phyloP scores from a whole-genome alignment of 306 rosid species.

The Prinsepia uniflora region DNA sequence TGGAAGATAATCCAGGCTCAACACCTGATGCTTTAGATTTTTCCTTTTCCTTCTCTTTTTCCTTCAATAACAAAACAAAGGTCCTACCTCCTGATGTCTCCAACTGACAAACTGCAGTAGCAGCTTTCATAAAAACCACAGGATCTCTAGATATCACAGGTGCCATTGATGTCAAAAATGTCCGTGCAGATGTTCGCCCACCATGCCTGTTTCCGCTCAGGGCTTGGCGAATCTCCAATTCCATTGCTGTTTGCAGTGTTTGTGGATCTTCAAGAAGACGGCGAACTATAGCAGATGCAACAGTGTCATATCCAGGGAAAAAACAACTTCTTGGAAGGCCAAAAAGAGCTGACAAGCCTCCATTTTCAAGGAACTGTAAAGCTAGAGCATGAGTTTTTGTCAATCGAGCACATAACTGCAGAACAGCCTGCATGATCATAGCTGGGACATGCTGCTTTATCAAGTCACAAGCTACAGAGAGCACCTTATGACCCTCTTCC shows the following conservation, averaged over 20 bases:
- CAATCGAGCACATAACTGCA: conserved; percentile 89
- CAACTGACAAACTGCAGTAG: conserved; percentile 80
- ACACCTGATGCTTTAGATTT: conserved; percentile 55
- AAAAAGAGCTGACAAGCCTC: conserved; percentile 78
- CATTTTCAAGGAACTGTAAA: conserved; percentile 87
- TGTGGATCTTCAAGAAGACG: conserved; percentile 99
- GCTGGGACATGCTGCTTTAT: conserved; percentile 90
- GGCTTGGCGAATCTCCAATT: conserved; percentile 82
- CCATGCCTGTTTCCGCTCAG: conserved; percentile 78
- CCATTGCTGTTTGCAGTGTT: conserved; percentile 95
- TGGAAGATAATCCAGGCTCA: conserved; percentile 69
- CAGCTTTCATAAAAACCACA: conserved; percentile 89
- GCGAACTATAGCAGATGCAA: conserved; percentile 91
- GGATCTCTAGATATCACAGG: conserved; percentile 97
- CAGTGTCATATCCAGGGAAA: conserved; percentile 95
- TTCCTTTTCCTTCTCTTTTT: conserved; percentile 86
- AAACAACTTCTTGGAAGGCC: conserved; percentile 77
- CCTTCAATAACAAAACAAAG: conserved; percentile 68
- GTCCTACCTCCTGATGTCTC: conserved; percentile 94
- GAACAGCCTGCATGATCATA: conserved; percentile 94
- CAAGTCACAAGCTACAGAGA: conserved; percentile 79
- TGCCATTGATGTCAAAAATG: conserved; percentile 84
- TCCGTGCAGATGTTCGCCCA: conserved; percentile 71
- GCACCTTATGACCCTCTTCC: conserved; percentile 70
- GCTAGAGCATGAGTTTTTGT: conserved; percentile 84